phyloP scores from a whole-genome alignment of 345 rosid species.

The Eucalyptus dawsonii region DNA sequence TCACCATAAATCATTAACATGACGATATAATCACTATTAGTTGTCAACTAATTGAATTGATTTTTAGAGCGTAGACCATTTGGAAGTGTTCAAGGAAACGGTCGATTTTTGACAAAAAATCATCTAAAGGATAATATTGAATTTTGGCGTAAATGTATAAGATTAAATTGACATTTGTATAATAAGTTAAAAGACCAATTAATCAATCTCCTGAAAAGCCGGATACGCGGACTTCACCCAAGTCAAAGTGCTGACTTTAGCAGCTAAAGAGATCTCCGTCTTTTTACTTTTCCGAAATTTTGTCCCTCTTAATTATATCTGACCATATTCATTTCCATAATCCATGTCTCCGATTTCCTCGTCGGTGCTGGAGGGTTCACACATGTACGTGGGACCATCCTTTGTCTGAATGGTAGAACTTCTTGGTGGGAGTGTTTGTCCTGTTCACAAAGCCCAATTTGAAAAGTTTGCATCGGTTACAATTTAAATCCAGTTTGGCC shows the following conservation, averaged over 20 bases:
- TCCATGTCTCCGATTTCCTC: background rate
- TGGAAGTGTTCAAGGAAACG: background rate
- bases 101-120: background rate
- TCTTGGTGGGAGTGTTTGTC: background rate
- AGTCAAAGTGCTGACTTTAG: background rate
- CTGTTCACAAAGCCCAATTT: background rate
- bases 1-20: rapidly evolving
- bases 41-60: background rate
- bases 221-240: background rate
- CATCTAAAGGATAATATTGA: background rate
- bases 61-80: no score
- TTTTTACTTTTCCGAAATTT: background rate
- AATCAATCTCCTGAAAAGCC: background rate
- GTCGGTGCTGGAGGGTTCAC: background rate
- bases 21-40: rapidly evolving
- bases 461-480: background rate
- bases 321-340: background rate
- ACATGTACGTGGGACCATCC: background rate
- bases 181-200: background rate
- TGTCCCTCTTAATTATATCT: background rate
- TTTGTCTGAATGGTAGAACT: background rate
- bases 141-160: background rate
- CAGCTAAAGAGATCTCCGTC: background rate
- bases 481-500: background rate
- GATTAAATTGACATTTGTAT: background rate